Evolutionary conservation across 116 monocot species (phyloP).

Genomic region (Cymodocea nodosa): DNA sequence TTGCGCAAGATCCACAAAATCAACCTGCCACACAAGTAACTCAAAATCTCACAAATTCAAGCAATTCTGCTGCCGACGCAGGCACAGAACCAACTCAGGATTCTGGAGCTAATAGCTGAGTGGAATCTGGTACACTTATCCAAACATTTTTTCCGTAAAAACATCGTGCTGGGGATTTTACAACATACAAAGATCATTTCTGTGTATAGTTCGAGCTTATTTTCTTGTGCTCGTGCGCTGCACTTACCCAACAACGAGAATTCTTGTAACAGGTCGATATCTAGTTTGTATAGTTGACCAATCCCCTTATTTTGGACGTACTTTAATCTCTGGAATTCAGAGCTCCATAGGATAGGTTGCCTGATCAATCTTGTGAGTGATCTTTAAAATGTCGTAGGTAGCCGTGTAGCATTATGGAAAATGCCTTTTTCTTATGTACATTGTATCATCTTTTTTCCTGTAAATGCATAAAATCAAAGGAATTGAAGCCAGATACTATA

Average conservation of each 20-base stretch:
- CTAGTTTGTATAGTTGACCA: neutral
- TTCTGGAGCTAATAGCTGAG: constrained; percentile 25
- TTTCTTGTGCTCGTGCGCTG: too few species aligned
- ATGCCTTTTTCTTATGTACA: too few species aligned
- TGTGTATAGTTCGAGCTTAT: neutral
- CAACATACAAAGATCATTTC: neutral
- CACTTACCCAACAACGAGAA: neutral
- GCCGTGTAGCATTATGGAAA: too few species aligned
- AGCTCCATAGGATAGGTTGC: neutral
- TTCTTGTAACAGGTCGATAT: neutral
- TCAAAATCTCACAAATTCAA: constrained; percentile 44
- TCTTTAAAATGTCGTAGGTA: too few species aligned
- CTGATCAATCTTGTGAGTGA: neutral
- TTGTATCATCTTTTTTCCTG: too few species aligned
- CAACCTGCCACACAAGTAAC: constrained; percentile 26
- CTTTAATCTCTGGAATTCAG: neutral
- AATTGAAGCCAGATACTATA: too few species aligned
- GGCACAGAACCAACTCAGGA: constrained; percentile 51
- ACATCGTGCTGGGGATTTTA: neutral
- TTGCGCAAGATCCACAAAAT: constrained; percentile 47
- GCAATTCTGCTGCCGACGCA: constrained; percentile 39
- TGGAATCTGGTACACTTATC: neutral
- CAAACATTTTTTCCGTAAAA: neutral
- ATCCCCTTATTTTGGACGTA: neutral
- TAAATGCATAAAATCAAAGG: too few species aligned